Conservation (phyloP, 2,329 filamentous ascomycete species). For the Paecilomyces dactylethromorphus region DNA sequence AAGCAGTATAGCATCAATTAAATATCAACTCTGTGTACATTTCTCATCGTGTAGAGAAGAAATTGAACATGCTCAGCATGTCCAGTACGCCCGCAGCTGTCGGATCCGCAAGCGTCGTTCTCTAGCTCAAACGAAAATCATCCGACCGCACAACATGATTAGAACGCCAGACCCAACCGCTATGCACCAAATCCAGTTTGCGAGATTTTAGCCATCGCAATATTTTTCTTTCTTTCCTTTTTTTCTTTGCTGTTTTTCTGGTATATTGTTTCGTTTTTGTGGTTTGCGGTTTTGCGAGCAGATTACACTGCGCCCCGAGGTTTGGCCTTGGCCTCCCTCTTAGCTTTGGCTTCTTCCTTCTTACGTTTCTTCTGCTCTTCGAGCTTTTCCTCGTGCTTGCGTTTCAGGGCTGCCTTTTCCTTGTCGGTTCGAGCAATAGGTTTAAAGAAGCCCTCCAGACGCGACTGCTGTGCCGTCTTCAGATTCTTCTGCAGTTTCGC, state of each 20-base stretch:
- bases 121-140: neutral
- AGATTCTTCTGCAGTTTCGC: constrained; percentile 79
- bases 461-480: constrained; percentile 82
- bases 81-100: neutral
- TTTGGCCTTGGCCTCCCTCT: constrained; percentile 84
- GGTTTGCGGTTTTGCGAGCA: constrained; percentile 5
- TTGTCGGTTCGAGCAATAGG: constrained; percentile 79
- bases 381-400: constrained; percentile 87
- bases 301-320: constrained; percentile 57
- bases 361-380: constrained; percentile 92
- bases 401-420: constrained; percentile 77
- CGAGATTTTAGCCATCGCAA: constrained; percentile 2
- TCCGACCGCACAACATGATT: neutral
- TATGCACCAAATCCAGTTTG: neutral
- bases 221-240: constrained; percentile 7
- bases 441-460: constrained; percentile 96
- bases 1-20: neutral
- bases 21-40: neutral
- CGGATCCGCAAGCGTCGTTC: neutral
- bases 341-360: constrained; percentile 92
- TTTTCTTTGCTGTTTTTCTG: constrained; percentile 7
- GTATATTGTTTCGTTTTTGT: constrained; percentile 12
- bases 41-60: neutral
- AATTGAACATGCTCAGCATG: neutral
- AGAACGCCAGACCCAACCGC: neutral